These are phyloP conservation scores for Fusarium torreyae DNA, from an alignment of 2,329 filamentous ascomycete genomes.

Conservation along the genomic window DNA sequence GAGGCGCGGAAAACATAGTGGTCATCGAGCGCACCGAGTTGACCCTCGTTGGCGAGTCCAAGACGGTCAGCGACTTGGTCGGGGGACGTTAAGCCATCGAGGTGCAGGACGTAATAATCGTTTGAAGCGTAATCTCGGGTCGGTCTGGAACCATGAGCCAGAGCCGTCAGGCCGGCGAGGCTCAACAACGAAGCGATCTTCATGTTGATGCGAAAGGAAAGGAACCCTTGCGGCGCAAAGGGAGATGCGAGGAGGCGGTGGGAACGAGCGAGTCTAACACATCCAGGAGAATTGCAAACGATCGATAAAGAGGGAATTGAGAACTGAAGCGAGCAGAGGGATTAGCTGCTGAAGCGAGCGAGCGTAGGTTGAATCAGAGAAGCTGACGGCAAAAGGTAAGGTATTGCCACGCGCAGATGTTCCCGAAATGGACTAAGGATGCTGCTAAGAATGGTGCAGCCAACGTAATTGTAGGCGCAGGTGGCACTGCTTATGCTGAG, in stretches of 20 bases:
- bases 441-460: constrained; percentile 18
- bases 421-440: constrained; percentile 21
- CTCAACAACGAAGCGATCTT: constrained; percentile 67
- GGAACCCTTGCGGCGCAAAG: constrained; percentile 41
- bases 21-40: constrained; percentile 80
- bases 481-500: constrained; percentile 30
- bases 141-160: constrained; percentile 65
- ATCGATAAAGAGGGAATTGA: constrained; percentile 21
- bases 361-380: constrained; percentile 5
- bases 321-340: constrained; percentile 6
- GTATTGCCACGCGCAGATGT: constrained; percentile 35
- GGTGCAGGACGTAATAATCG: constrained; percentile 95
- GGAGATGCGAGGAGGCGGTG: constrained; percentile 29
- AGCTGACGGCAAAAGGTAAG: constrained; percentile 9
- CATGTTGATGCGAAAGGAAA: constrained; percentile 57
- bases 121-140: constrained; percentile 82
- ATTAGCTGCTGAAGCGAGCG: constrained; percentile 21
- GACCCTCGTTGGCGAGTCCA: constrained; percentile 85
- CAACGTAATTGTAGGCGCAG: constrained; percentile 22
- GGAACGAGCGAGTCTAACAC: constrained; percentile 40
- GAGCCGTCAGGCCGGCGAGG: constrained; percentile 66
- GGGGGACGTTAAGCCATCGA: constrained; percentile 77
- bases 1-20: constrained; percentile 90
- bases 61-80: constrained; percentile 79
- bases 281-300: constrained; percentile 39